Conservation (phyloP, 148 eudicot genomes). For the Rhododendron ferrugineum region DNA sequence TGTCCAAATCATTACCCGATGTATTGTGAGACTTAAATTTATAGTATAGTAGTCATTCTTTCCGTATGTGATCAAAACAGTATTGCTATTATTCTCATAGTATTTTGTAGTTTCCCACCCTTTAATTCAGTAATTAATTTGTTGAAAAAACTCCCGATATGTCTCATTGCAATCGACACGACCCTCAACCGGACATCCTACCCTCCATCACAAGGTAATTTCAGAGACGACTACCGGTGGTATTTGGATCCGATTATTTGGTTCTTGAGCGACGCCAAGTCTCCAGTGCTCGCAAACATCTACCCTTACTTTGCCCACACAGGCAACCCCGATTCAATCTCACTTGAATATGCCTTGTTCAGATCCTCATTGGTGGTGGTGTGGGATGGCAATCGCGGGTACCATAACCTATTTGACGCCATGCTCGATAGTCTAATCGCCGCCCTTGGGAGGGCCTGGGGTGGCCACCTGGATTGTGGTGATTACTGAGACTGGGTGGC, state of each 20-base stretch:
- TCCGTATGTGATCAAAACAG: too few species aligned
- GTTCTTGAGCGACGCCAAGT: neutral
- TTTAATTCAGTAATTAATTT: too few species aligned
- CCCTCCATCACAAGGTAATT: slow-evolving; percentile 8
- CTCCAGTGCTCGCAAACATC: neutral
- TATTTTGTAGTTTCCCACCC: too few species aligned
- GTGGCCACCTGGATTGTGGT: neutral
- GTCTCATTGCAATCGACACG: slow-evolving; percentile 5
- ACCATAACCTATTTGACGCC: slow-evolving; percentile 9
- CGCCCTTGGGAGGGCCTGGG: slow-evolving; percentile 4
- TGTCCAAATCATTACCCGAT: too few species aligned
- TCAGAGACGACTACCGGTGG: neutral
- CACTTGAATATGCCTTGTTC: neutral
- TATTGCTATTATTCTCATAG: too few species aligned
- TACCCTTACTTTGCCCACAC: slow-evolving; percentile 1
- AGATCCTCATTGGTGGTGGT: neutral
- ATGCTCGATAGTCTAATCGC: neutral
- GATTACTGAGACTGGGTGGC: slow-evolving; percentile 8
- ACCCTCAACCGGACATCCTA: neutral
- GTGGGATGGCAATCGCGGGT: neutral
- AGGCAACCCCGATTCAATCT: neutral
- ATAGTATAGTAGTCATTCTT: too few species aligned
- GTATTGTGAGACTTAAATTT: too few species aligned
- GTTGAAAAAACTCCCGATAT: neutral
- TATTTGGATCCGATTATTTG: slow-evolving; percentile 1